Base-by-base conservation (phyloP, 2,329 filamentous ascomycete genomes). In the Rhynchosporium secalis region DNA sequence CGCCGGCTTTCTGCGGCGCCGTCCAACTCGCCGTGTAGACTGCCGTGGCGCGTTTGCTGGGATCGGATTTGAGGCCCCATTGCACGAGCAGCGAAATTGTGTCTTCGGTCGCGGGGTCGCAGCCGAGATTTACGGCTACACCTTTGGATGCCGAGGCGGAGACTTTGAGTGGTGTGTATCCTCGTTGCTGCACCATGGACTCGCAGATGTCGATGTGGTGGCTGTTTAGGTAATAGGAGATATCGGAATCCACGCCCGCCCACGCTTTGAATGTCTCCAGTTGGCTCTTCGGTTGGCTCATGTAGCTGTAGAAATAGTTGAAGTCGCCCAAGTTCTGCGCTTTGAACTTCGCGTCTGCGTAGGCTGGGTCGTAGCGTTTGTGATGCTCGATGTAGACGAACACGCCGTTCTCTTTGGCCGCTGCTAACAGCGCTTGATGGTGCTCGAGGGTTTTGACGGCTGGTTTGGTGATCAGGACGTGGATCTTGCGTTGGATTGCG, bases 11-110 rank as follows among this genome's bases (percentile, higher is more conserved):
- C 75, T 96, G 90, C 12, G 94, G 93, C 6, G 94, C 94, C 1
- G 93, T 96, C 93, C 93, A 97, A 46, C 90, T 94, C 10, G 93
- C 91, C 12, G 94, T 97, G 78, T 96, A 97, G 7, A 97, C 92
- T 60, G 87, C 93, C 1, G 92, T 95, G 10, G 90, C 94, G 61
- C 86, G 81, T 78, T 90, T 92, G 64, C 77, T 79, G 0, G 85
- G 81, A 68, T 91, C 86, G 59, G 80, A 81, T 72, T 85, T 86
- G 78, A 90, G 90, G 69, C 86, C 85, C 94, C 93, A 97, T 67
- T 94, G 91, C 1, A 96, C 92, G 46, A 97, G 82, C 60, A 97
- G 79, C 0, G 92, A 92, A 76, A 97, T 97, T 47, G 93, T 97
- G 74, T 97, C 93, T 78, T 97, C 94, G 0, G 94, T 97, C 66